Conservation (phyloP, 129 eudicot species). For the Silybum marianum region DNA sequence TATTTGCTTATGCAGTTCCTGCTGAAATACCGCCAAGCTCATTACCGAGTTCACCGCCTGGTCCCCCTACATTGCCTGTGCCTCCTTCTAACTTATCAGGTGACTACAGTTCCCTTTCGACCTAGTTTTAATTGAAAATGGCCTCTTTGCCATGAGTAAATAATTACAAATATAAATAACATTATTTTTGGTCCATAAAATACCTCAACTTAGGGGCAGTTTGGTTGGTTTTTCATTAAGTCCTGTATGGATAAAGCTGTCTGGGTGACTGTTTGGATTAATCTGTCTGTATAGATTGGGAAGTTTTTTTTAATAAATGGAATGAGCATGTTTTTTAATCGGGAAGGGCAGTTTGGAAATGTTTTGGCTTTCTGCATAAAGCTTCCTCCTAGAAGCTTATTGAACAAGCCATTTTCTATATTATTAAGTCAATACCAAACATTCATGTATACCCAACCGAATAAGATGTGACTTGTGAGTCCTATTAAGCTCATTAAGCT, state of each 20-base stretch:
- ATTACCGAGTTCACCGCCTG: conserved; percentile 31
- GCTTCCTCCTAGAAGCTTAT: not conserved
- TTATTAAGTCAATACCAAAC: not conserved
- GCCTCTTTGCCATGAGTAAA: conserved; percentile 10
- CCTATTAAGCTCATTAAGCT: not conserved
- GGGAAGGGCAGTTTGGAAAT: not conserved
- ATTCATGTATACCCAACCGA: not conserved
- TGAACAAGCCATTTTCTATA: not conserved
- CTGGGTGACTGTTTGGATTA: too few relatives aligned
- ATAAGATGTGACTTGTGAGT: not conserved
- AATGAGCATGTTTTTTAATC: not conserved
- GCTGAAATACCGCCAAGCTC: conserved; percentile 36
- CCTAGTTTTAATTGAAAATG: not conserved
- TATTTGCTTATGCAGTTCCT: conserved; percentile 32
- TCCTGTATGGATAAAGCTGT: too few relatives aligned
- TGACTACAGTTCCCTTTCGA: not conserved
- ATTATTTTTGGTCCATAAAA: too few relatives aligned
- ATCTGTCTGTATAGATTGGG: not conserved
- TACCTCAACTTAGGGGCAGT: too few relatives aligned
- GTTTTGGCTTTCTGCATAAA: not conserved
- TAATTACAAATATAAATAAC: too few relatives aligned
- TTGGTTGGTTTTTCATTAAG: too few relatives aligned
- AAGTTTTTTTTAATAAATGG: not conserved
- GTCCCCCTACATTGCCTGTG: not conserved
- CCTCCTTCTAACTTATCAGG: conserved; percentile 34